These are phyloP conservation scores for Croton laevigatus DNA, from an alignment of 441 rosid genomes.

Conservation along the genomic window DNA sequence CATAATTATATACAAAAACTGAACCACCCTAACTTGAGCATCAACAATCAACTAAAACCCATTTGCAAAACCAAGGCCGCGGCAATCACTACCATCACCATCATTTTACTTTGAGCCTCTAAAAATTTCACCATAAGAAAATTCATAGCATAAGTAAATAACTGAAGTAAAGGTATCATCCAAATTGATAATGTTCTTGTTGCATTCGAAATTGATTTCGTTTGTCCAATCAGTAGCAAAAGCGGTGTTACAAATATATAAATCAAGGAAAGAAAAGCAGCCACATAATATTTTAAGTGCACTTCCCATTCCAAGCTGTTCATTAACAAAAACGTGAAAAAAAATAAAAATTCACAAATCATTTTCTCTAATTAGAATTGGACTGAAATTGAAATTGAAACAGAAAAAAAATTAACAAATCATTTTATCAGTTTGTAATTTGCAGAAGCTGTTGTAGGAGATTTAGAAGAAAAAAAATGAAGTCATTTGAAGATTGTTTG, in stretches of 20 bases:
- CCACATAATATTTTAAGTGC: constrained; percentile 75
- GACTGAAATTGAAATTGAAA: too few relatives aligned
- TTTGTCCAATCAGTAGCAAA: constrained; percentile 58
- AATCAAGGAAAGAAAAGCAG: constrained; percentile 45
- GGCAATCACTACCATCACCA: constrained; percentile 64
- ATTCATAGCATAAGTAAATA: constrained; percentile 76
- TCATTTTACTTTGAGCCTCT: constrained; percentile 80
- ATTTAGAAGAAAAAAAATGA: too few relatives aligned
- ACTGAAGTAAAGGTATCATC: constrained; percentile 80
- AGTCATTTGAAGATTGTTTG: too few relatives aligned
- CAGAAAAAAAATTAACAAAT: too few relatives aligned
- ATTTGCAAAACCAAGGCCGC: constrained; percentile 43
- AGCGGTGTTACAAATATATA: constrained; percentile 63
- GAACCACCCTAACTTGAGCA: constrained; percentile 60
- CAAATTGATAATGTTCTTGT: constrained; percentile 62
- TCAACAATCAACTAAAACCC: constrained; percentile 45
- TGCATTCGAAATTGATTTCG: constrained; percentile 46
- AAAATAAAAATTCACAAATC: not conserved
- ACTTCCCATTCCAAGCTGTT: constrained; percentile 80
- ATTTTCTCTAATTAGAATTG: too few relatives aligned
- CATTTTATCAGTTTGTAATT: too few relatives aligned
- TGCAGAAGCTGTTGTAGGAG: too few relatives aligned
- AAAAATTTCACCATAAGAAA: constrained; percentile 76
- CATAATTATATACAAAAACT: too few relatives aligned
- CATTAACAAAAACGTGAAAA: too few relatives aligned